phyloP scores from a whole-genome alignment of 2,329 filamentous ascomycete species.

The Arthrobotrys entomopaga region DNA sequence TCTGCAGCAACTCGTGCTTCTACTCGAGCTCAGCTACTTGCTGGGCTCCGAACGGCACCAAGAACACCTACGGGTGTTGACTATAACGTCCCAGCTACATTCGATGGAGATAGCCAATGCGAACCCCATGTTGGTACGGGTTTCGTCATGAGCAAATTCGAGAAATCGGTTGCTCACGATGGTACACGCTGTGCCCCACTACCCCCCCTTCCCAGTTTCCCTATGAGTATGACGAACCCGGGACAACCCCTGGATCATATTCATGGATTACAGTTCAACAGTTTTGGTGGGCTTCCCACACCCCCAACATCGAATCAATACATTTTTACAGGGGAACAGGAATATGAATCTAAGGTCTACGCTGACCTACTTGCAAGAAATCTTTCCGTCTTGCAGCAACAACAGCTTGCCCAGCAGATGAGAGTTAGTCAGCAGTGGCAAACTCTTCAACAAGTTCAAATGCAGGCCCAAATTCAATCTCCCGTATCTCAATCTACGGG shows the following conservation, averaged over 20 bases:
- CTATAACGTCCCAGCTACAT: conserved; percentile 62
- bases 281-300: conserved; percentile 59
- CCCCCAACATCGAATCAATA: conserved; percentile 57
- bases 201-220: conserved; percentile 27
- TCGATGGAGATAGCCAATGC: conserved; percentile 22
- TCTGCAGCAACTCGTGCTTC: conserved; percentile 15
- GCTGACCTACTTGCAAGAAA: conserved; percentile 91
- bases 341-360: conserved; percentile 86
- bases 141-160: conserved; percentile 68
- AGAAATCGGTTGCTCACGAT: conserved; percentile 66
- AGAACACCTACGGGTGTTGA: conserved; percentile 73
- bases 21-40: conserved; percentile 84
- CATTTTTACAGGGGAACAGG: conserved; percentile 56
- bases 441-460: conserved; percentile 57
- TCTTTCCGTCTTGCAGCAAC: conserved; percentile 90
- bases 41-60: conserved; percentile 89
- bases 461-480: conserved; percentile 56
- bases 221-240: conserved; percentile 55
- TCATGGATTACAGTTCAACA: conserved; percentile 23
- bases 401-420: conserved; percentile 68
- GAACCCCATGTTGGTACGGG: conserved; percentile 1
- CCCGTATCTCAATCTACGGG: conserved; percentile 47
- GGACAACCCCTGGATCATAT: conserved; percentile 19
- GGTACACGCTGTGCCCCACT: conserved; percentile 65
- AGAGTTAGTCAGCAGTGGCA: conserved; percentile 36